Base-by-base conservation (phyloP, 768 basidiomycete species). In the Hortiboletus flavorubellus region DNA sequence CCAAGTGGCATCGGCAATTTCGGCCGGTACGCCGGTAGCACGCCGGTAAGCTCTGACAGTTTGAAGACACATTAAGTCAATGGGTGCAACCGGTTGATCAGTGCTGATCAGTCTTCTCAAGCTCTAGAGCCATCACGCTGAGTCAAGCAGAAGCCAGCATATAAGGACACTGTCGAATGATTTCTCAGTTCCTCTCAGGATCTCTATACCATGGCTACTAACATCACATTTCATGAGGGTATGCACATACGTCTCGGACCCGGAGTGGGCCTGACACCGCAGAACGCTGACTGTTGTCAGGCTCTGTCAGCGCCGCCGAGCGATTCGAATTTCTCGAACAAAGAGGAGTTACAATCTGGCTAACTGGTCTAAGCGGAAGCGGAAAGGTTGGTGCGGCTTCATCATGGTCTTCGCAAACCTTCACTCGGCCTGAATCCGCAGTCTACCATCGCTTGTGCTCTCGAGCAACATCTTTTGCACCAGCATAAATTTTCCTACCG, bases 391-490 rank as follows among this genome's bases (percentile, higher is more conserved):
- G 75, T 49, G 11, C 11, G 39, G 6, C 21, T 8, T 46, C 18
- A 7, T 34, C 51, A 1, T 31, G n/a, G 15, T 46, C 55, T 9
- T 50, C 12, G 29, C 46, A 31, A n/a, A 29, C 33, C 9, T 4
- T 26, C 12, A 34, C 52, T 49, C 15, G 52, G 21, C 23, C n/a
- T 37, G 38, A 33, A 51, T 52, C 29, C 8, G 1, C 68, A 98
- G 93, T 98, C 94, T 7, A 98, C 96, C 29, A 91, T 99, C 62
- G 97, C 92, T 6, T 96, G 93, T 64, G 97, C 97, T 21, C 80
- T 99, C 55, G 97, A 99, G 72, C 94, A 97, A 69, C 91, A 95
- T 70, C 81, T 99, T 8, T 78, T 99, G 50, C 91, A 94, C 73
- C 76, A 88, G 48, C 82, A 82, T 58, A 91, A 89, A 64, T 94